Evolutionary conservation across 768 basidiomycete species (phyloP).

Genomic region (Omphalotus guepiniiformis): DNA sequence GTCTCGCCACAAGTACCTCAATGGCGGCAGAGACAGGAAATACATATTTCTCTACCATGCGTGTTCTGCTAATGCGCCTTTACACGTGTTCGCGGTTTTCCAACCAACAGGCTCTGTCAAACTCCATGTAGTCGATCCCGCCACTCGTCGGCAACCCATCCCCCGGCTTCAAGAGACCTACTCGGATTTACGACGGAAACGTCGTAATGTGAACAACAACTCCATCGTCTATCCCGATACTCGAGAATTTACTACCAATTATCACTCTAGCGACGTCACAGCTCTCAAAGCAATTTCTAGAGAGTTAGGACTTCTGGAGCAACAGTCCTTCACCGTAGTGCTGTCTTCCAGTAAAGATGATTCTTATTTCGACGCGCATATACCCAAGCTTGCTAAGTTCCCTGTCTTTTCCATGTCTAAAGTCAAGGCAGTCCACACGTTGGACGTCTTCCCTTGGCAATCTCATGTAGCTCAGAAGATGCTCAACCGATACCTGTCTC

Average conservation of each 20-base stretch:
- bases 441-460: conserved; percentile 90
- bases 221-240: conserved; percentile 63
- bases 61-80: conserved; percentile 60
- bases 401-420: conserved; percentile 87
- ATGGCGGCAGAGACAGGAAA: conserved; percentile 63
- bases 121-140: conserved; percentile 88
- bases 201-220: conserved; percentile 30
- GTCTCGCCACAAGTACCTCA: conserved; percentile 66
- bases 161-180: conserved; percentile 76
- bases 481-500: conserved; percentile 73
- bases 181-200: conserved; percentile 52
- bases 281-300: conserved; percentile 86
- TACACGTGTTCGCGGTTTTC: conserved; percentile 90
- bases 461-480: conserved; percentile 76
- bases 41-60: conserved; percentile 90
- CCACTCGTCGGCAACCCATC: conserved; percentile 80
- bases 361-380: conserved; percentile 70
- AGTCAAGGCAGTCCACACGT: conserved; percentile 64
- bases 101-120: conserved; percentile 64
- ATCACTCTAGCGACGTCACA: conserved; percentile 72
- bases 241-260: conserved; percentile 61
- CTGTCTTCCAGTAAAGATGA: conserved; percentile 86
- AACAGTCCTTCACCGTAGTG: conserved; percentile 69
- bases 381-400: conserved; percentile 75
- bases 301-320: conserved; percentile 74